phyloP scores from a whole-genome alignment of 1,284 basidiomycete species.

The Pulchroboletus neoregius region DNA sequence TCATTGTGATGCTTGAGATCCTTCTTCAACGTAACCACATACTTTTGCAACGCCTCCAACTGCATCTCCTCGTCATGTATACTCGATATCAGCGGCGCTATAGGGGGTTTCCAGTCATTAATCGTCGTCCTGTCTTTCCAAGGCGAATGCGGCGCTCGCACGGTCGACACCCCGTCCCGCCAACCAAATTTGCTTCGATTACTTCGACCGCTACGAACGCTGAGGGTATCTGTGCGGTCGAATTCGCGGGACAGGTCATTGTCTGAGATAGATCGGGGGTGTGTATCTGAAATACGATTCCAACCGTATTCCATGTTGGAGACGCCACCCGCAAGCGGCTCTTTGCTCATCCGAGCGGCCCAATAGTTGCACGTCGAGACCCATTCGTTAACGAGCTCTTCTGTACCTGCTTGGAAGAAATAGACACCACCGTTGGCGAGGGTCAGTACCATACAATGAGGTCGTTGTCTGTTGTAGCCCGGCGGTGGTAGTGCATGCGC shows the following conservation, averaged over 20 bases:
- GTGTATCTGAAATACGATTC: constrained; percentile 70
- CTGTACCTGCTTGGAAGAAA: constrained; percentile 97
- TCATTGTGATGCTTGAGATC: constrained; percentile 85
- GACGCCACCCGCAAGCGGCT: constrained; percentile 90
- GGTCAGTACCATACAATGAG: constrained; percentile 94
- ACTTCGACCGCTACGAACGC: constrained; percentile 67
- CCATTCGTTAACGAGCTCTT: constrained; percentile 97
- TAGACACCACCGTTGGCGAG: constrained; percentile 84
- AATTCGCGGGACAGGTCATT: constrained; percentile 47
- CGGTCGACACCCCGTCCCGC: constrained; percentile 58
- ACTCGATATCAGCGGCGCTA: constrained; percentile 78
- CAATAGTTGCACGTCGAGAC: constrained; percentile 98
- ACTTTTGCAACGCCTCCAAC: constrained; percentile 78
- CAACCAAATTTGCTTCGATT: constrained; percentile 63
- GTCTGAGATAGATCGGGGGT: constrained; percentile 56
- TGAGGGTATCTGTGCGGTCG: constrained; percentile 59
- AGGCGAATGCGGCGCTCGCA: constrained; percentile 61
- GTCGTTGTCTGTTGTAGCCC: constrained; percentile 86
- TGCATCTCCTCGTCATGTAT: constrained; percentile 90
- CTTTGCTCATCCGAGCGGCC: constrained; percentile 91
- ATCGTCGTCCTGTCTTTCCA: constrained; percentile 77
- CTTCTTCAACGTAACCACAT: constrained; percentile 70
- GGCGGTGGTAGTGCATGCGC: constrained; percentile 86
- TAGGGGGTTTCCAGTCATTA: constrained; percentile 92
- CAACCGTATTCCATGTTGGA: constrained; percentile 99